Base-by-base conservation (phyloP, 176 grass and related monocot species). In the Lolium rigidum region DNA sequence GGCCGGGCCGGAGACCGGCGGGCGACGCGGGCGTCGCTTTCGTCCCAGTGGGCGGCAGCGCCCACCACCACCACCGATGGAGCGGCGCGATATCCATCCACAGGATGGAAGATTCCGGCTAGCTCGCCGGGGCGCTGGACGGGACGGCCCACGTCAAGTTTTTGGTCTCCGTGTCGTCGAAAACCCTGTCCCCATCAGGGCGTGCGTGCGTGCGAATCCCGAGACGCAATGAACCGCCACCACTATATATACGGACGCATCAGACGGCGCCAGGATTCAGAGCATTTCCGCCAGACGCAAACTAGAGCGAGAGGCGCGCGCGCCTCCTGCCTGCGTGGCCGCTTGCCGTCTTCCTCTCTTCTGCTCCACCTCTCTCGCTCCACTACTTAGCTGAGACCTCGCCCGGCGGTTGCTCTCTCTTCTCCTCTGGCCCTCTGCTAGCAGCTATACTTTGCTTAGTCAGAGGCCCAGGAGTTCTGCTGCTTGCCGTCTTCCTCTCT, bases 181-280 rank as follows among this genome's bases (percentile, higher is more conserved):
- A 38, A 67, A 10, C 2, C 7, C 43, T 9, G 70, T 74, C 71
- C 0, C 1, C 46, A 10, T 64, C 59, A n/a, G 6, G n/a, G n/a
- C n/a, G n/a, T n/a, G 39, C 59, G 41, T 38, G 20, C 70, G 39
- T 62, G 83, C 79, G 55, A 71, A 71, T 77, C 79, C 15, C 82
- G 83, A 85, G 51, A 78, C 52, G 86, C 80, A 57, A 77, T 63
- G 85, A 28, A 51, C 49, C 26, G 74, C 38, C 14, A 79, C 57
- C 41, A 25, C 78, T 65, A 65, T 65, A 49, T 49, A 28, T 76
- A 76, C 74, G 7, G 6, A 7, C 47, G 54, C 69, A 73, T 60
- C 84, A 11, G 76, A 70, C 25, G 55, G 56, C 12, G 14, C 39
- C 3, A 17, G 35, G 52, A 10, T 13, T 28, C n/a, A 72, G 6